Evolutionary conservation across 257 asterid genomes (phyloP).

Genomic region (Paulownia fortunei): DNA sequence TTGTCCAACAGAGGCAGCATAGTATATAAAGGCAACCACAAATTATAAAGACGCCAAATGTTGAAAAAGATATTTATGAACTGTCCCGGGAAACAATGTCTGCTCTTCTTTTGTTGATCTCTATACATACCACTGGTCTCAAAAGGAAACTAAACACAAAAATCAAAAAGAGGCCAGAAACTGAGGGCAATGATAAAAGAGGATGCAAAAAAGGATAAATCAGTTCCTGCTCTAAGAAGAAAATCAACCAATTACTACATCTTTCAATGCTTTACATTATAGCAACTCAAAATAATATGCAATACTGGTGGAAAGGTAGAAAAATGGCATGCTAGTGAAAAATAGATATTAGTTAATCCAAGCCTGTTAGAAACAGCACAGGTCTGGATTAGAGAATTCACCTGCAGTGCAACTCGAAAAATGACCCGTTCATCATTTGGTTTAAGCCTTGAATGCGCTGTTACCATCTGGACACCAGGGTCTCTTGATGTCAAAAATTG

Average conservation of each 20-base stretch:
- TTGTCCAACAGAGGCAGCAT: neutral
- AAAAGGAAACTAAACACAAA: constrained; percentile 1
- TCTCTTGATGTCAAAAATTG: constrained; percentile 43
- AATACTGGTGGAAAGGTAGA: neutral
- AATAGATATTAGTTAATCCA: neutral
- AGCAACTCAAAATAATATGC: neutral
- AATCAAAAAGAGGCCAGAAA: neutral
- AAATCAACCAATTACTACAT: neutral
- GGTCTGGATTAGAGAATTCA: constrained; percentile 34
- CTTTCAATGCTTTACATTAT: neutral
- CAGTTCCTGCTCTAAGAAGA: neutral
- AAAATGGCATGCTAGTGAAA: neutral
- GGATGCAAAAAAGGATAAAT: neutral
- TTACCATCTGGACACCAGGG: constrained; percentile 41
- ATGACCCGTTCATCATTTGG: constrained; percentile 69
- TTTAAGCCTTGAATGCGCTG: constrained; percentile 54
- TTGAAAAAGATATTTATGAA: neutral
- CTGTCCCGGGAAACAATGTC: neutral
- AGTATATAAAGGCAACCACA: neutral
- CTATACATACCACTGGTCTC: neutral
- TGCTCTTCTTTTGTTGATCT: neutral
- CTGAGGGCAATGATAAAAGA: constrained; percentile 3
- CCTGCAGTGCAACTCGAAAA: constrained; percentile 84
- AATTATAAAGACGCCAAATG: neutral
- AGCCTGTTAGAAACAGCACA: constrained; percentile 19